Base-by-base conservation (phyloP, 2,329 filamentous ascomycete species). In the Pyrenophora seminiperda region DNA sequence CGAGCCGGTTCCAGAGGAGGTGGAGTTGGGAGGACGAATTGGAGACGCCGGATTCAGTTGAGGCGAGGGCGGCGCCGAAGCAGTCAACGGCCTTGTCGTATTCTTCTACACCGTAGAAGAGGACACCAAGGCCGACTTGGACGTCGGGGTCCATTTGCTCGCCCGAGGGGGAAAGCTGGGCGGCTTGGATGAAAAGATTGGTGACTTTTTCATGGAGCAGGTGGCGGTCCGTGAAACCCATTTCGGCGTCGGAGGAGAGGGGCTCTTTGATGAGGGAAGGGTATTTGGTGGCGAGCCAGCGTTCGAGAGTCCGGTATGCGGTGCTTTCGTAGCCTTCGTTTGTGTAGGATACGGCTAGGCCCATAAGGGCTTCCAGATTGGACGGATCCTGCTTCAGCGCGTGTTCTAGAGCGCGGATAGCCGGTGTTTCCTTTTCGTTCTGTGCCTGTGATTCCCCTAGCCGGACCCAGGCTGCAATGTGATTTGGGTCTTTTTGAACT, bases 41-140 rank as follows among this genome's bases (percentile, higher is more conserved):
- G 52, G 86, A 88, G 7, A 85, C 84, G 50, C 94, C 94, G 29
- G 86, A 83, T 74, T 96, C 91, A 1, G 90, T 91, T 18, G 86
- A 90, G 51, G 90, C 89, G 18, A 99, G 84, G 0, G 95, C 93
- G 1, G 93, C 87, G 47, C 88, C 89, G 83, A 99, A 99, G 79
- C 95, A 99, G 78, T 99, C 94, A 30, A 99, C 93, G 0, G 94
- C 94, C 78, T 99, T 99, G 71, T 94, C 90, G 77, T 97, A 97
- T 70, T 97, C 93, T 75, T 99, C 94, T 22, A 90, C 91, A 42
- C 93, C 94, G 76, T 99, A 99, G 78, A 99, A 97, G 13, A 99
- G 83, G 4, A 99, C 94, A 29, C 95, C 95, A 1, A 99, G 82
- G 1, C 94, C 94, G 50, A 99, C 94, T 75, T 99, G 95, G 6